Conservation (phyloP, 768 basidiomycete genomes). For the Serendipita indica region DNA sequence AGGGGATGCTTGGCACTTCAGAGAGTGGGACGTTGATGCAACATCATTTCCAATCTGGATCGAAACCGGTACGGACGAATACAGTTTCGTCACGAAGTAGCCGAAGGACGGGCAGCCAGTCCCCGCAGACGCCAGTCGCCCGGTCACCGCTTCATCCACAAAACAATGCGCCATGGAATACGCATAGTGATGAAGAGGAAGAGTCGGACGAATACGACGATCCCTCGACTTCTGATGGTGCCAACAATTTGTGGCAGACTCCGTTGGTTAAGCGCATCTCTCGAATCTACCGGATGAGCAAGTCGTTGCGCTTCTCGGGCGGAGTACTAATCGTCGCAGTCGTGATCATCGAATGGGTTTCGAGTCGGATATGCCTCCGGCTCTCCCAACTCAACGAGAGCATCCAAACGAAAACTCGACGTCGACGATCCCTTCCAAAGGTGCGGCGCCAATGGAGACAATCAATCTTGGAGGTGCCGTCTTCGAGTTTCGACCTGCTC, state of each 20-base stretch:
- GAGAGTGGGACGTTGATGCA: background rate
- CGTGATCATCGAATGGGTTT: too few species aligned
- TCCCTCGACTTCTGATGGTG: slow-evolving; percentile 18
- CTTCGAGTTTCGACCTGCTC: slow-evolving; percentile 81
- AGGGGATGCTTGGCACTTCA: background rate
- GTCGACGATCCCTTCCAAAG: background rate
- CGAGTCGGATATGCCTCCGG: slow-evolving; percentile 12
- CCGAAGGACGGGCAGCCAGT: background rate
- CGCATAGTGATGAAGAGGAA: slow-evolving; percentile 22
- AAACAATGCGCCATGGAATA: slow-evolving; percentile 2
- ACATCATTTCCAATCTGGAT: background rate
- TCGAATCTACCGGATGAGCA: slow-evolving; percentile 20
- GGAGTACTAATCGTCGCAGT: slow-evolving; percentile 33
- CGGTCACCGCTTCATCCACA: background rate
- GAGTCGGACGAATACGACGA: slow-evolving; percentile 36
- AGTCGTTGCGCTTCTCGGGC: slow-evolving; percentile 24
- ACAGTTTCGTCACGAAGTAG: background rate
- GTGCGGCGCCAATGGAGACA: slow-evolving; percentile 29
- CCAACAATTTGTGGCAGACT: slow-evolving; percentile 17
- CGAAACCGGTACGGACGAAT: background rate
- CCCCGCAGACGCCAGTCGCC: background rate
- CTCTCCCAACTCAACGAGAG: background rate
- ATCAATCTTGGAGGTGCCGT: slow-evolving; percentile 52
- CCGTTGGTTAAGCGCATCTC: slow-evolving; percentile 32
- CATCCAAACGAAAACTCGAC: slow-evolving; percentile 8